Conservation (phyloP, 768 basidiomycete species). For the Suillus discolor region DNA sequence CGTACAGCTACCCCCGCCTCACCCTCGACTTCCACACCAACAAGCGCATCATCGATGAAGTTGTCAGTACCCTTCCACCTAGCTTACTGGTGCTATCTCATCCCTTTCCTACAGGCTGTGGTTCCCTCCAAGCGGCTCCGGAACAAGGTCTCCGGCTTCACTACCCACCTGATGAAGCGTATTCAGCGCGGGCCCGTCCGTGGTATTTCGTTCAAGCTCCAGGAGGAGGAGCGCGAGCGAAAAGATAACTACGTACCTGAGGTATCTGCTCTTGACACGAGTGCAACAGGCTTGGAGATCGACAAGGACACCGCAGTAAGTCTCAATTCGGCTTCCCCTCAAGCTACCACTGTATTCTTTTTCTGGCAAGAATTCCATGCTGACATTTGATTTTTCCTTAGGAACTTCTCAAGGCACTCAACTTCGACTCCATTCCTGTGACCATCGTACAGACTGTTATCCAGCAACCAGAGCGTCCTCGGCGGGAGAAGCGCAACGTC, state of each 20-base stretch:
- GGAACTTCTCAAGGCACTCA: constrained; percentile 89
- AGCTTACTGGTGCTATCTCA: constrained; percentile 1
- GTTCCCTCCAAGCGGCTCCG: constrained; percentile 98
- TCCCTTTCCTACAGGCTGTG: constrained; percentile 56
- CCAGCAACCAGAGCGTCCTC: constrained; percentile 68
- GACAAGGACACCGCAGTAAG: constrained; percentile 93
- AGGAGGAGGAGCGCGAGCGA: constrained; percentile 98
- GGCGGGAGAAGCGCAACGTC: constrained; percentile 77
- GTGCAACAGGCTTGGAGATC: constrained; percentile 75
- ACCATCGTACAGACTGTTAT: constrained; percentile 66
- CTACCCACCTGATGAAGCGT: constrained; percentile 99
- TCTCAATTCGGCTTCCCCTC: constrained; percentile 14
- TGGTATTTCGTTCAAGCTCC: constrained; percentile 99
- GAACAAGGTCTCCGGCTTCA: constrained; percentile 99
- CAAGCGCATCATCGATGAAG: constrained; percentile 98
- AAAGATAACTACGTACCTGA: constrained; percentile 99
- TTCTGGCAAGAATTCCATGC: not conserved
- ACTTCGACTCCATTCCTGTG: constrained; percentile 86
- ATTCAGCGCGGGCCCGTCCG: constrained; percentile 98
- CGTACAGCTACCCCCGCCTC: constrained; percentile 89
- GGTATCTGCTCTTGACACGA: constrained; percentile 90
- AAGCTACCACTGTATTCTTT: not conserved
- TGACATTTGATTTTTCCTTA: constrained; percentile 28
- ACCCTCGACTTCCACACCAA: constrained; percentile 99
- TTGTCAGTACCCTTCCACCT: constrained; percentile 53